phyloP scores from a whole-genome alignment of 1,139 yeast species.

The Scheffersomyces parashehatae region DNA sequence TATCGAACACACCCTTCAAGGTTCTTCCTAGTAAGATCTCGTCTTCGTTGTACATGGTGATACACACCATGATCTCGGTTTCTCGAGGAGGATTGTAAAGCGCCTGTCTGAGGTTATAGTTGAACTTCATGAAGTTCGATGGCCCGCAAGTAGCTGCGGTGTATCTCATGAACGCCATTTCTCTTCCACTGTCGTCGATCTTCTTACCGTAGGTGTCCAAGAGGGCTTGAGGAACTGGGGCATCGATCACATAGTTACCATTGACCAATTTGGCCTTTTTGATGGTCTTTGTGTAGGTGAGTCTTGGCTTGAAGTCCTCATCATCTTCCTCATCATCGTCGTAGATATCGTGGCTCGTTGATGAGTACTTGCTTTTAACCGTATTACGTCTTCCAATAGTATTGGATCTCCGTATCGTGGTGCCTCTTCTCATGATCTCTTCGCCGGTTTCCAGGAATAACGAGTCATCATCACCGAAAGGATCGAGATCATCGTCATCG shows the following conservation, averaged over 20 bases:
- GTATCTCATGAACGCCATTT: conserved; percentile 75
- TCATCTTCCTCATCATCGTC: conserved; percentile 29
- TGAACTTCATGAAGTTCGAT: conserved; percentile 52
- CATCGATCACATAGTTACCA: conserved; percentile 77
- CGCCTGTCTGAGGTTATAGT: conserved; percentile 67
- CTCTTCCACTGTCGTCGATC: conserved; percentile 53
- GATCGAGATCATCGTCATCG: conserved; percentile 40
- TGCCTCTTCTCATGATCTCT: conserved; percentile 36
- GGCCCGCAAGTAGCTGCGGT: conserved; percentile 86
- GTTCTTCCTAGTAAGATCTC: conserved; percentile 73
- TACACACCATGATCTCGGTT: conserved; percentile 72
- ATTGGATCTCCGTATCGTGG: conserved; percentile 27
- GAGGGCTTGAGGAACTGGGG: conserved; percentile 69
- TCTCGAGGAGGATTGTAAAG: conserved; percentile 65
- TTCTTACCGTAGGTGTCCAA: conserved; percentile 53
- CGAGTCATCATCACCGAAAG: conserved; percentile 50
- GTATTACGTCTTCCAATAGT: conserved; percentile 21
- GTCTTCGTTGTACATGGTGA: conserved; percentile 82
- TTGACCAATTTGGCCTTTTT: conserved; percentile 57
- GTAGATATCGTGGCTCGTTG: conserved; percentile 6
- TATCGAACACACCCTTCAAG: conserved; percentile 73
- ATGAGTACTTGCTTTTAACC: conserved; percentile 7
- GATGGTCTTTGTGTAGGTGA: conserved; percentile 48
- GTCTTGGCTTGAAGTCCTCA: conserved; percentile 43
- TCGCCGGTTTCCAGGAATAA: conserved; percentile 46